Evolutionary conservation across 306 rosid species (phyloP), one percentile per base, ranked within the genome.

Genomic region (Dalbergia cochinchinensis): DNA sequence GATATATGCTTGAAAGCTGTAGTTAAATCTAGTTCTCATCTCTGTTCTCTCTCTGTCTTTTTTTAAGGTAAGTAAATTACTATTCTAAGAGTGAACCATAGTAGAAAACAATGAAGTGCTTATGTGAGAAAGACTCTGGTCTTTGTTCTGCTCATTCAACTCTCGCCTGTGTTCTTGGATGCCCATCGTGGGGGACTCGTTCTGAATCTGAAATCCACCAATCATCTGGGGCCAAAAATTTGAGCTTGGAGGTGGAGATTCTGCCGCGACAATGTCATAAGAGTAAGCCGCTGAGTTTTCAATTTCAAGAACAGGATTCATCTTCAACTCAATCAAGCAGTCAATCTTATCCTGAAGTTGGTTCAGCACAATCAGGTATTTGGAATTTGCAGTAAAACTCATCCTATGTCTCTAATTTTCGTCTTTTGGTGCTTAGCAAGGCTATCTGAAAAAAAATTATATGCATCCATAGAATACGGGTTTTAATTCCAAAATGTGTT

Each of bases 241-340:
- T 88, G 72, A 75, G 80, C 82, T 81, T 86, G 53, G 79, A 83
- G 39, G 86, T 87, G 90, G 92, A 88, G 34, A 71, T 70, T 81
- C 66, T 76, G 18, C 90, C 87, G 33, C 88, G 83, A 67, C 75
- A 85, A 76, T 53, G 50, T 64, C 89, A 78, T 53, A 88, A 81
- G 72, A 86, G 83, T 58, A 88, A 84, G 88, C 80, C 78, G 48
- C 65, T 85, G 73, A 84, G 76, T 75, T 77, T 88, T 60, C 89
- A 83, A 44, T 69, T 87, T 76, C 94, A 77, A 34, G 91, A 90
- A 22, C 91, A 79, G 65, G 90, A 90, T 77, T 89, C 90, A 15
- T 81, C 93, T 73, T 86, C 94, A 60, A 76, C 90, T 89, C 93
- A 87, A 72, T 90, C 86, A 1, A 84, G 89, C 5, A 84, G 80